phyloP scores from a whole-genome alignment of 179 eudicot genomes.

The Gypsophila paniculata region DNA sequence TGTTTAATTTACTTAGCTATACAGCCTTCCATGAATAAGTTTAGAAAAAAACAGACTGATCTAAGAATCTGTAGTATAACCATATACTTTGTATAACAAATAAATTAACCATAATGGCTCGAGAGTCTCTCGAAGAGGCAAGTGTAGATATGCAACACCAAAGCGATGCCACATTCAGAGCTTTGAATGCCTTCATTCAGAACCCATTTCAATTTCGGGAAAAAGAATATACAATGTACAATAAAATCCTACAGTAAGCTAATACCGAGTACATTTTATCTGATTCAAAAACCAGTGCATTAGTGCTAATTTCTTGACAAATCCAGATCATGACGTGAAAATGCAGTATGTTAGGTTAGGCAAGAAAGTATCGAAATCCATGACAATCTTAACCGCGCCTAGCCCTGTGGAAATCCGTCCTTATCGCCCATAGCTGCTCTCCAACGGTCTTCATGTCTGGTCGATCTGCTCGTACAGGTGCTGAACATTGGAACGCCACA shows the following conservation, averaged over 20 bases:
- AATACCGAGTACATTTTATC: background rate
- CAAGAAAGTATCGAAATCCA: background rate
- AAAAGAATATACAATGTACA: slow-evolving; percentile 12
- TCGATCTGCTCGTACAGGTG: slow-evolving; percentile 73
- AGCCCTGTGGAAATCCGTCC: slow-evolving; percentile 56
- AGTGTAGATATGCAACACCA: background rate
- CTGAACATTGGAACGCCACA: slow-evolving; percentile 80
- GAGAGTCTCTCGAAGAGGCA: too few relatives aligned
- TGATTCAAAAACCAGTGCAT: background rate
- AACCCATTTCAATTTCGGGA: background rate
- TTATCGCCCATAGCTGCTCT: slow-evolving; percentile 72
- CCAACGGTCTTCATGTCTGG: slow-evolving; percentile 82
- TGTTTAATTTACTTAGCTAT: too few relatives aligned
- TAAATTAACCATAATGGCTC: too few relatives aligned
- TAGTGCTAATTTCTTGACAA: background rate
- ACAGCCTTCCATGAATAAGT: too few relatives aligned
- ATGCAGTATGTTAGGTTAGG: background rate
- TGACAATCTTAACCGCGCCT: slow-evolving; percentile 16
- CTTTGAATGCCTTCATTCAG: background rate
- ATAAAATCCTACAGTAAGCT: background rate
- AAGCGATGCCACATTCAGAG: background rate
- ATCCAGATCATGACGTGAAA: background rate
- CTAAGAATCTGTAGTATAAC: too few relatives aligned
- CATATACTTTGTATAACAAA: too few relatives aligned
- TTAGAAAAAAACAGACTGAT: too few relatives aligned